Evolutionary conservation across 257 asterid species (phyloP).

Genomic region (Solanum chilense): DNA sequence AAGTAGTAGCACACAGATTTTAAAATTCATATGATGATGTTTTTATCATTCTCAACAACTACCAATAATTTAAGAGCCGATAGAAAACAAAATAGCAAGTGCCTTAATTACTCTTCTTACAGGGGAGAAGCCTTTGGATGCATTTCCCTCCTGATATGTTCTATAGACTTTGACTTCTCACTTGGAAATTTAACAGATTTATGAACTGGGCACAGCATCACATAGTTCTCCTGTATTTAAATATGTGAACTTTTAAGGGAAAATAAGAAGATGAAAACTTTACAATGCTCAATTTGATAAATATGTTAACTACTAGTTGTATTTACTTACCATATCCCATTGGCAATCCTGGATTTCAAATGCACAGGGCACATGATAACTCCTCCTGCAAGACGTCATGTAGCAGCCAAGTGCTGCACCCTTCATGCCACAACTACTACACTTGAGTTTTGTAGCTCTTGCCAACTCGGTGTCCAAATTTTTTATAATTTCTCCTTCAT

Average conservation of each 20-base stretch:
- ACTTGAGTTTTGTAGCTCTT: conserved; percentile 92
- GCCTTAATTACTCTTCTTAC: conserved; percentile 21
- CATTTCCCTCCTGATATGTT: too few relatives aligned
- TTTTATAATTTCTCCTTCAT: conserved; percentile 45
- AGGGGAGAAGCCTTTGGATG: conserved; percentile 10
- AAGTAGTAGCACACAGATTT: not conserved
- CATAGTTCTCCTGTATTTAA: conserved; percentile 44
- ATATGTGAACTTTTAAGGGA: not conserved
- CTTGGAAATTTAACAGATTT: conserved; percentile 49
- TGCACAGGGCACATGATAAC: conserved; percentile 86
- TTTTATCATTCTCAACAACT: not conserved
- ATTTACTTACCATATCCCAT: conserved; percentile 67
- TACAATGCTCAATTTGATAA: not conserved
- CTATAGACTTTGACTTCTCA: too few relatives aligned
- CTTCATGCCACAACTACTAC: conserved; percentile 11
- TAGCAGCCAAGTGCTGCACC: conserved; percentile 98
- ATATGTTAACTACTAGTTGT: not conserved
- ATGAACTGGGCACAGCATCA: conserved; percentile 81
- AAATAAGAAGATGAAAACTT: not conserved
- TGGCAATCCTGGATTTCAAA: conserved; percentile 50
- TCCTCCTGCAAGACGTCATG: conserved; percentile 66
- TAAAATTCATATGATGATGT: not conserved
- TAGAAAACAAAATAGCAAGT: not conserved
- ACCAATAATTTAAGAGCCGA: not conserved
- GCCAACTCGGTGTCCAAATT: conserved; percentile 71